Percentiles rank a stretch among this genome's conserved stretches.
Evolutionary conservation across 352 stramenopile genomes (phyloP).

Genomic region (Phytophthora sp.): DNA sequence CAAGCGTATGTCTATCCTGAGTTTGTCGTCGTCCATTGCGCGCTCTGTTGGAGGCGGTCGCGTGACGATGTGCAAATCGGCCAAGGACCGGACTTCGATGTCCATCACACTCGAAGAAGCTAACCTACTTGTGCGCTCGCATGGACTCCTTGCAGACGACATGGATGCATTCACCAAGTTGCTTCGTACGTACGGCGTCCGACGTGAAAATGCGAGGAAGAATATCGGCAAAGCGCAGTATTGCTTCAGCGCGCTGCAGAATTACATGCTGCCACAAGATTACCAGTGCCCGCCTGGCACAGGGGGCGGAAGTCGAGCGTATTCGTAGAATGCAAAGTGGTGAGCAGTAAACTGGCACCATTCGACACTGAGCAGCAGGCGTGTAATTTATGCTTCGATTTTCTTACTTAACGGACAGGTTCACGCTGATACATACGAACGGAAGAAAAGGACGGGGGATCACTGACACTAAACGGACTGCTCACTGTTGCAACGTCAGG

Average conservation of each 20-base stretch:
- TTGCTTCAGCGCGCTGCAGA: conserved; percentile 83
- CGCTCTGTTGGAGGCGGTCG: conserved; percentile 88
- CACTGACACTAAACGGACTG: conserved; percentile 2
- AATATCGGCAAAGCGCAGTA: conserved; percentile 89
- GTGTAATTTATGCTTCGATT: conserved; percentile 36
- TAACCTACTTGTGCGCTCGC: conserved; percentile 61
- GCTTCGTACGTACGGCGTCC: conserved; percentile 76
- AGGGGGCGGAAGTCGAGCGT: conserved; percentile 63
- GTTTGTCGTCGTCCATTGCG: conserved; percentile 73
- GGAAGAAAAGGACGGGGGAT: background rate
- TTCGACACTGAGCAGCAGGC: background rate
- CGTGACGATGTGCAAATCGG: conserved; percentile 97
- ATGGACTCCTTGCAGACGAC: conserved; percentile 59
- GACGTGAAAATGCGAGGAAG: conserved; percentile 86
- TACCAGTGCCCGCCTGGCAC: conserved; percentile 86
- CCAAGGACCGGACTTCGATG: conserved; percentile 98
- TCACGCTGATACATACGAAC: conserved; percentile 1
- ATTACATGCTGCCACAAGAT: conserved; percentile 80
- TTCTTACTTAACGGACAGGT: conserved; percentile 26
- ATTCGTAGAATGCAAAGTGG: conserved; percentile 48
- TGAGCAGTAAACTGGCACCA: conserved; percentile 12
- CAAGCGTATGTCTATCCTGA: conserved; percentile 86
- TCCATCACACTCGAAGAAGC: conserved; percentile 95
- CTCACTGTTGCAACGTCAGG: conserved; percentile 42
- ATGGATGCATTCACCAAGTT: conserved; percentile 67